Percentiles rank a stretch among this genome's conserved stretches.
Conservation (phyloP, 2,329 filamentous ascomycete genomes). For the Cytospora schulzeri region DNA sequence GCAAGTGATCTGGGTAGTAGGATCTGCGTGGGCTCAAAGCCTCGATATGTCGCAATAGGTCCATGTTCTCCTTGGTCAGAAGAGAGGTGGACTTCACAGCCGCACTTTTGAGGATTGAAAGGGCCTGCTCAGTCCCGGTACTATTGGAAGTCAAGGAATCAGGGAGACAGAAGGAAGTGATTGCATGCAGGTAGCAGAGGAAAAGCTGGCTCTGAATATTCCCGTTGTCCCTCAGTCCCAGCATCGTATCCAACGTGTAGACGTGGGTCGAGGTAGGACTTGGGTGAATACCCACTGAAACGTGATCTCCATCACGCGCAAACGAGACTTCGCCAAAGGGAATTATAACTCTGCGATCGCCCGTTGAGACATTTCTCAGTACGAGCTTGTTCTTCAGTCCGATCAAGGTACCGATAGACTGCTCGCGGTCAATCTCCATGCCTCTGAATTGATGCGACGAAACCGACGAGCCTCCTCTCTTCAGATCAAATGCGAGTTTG, state of each 20-base stretch:
- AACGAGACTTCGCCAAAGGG: slow-evolving; percentile 38
- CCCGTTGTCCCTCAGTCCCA: slow-evolving; percentile 55
- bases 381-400: slow-evolving; percentile 55
- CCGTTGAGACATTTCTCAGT: slow-evolving; percentile 34
- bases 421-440: slow-evolving; percentile 50
- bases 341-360: slow-evolving; percentile 42
- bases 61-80: slow-evolving; percentile 40
- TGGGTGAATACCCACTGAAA: slow-evolving; percentile 40
- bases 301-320: slow-evolving; percentile 32
- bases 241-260: slow-evolving; percentile 51
- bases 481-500: slow-evolving; percentile 49
- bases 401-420: slow-evolving; percentile 49
- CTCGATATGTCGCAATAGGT: slow-evolving; percentile 42
- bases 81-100: slow-evolving; percentile 49
- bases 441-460: slow-evolving; percentile 53
- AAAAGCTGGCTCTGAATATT: slow-evolving; percentile 54
- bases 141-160: slow-evolving; percentile 49
- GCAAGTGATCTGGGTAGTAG: slow-evolving; percentile 47
- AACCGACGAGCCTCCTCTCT: slow-evolving; percentile 34
- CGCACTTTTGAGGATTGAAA: slow-evolving; percentile 51
- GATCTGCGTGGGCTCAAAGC: slow-evolving; percentile 44
- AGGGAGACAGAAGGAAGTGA: slow-evolving; percentile 54
- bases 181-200: slow-evolving; percentile 53
- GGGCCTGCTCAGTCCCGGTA: slow-evolving; percentile 58
- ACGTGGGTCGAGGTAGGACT: slow-evolving; percentile 37